Base-by-base conservation (phyloP, 2,329 filamentous ascomycete species). In the Alternaria dauci region DNA sequence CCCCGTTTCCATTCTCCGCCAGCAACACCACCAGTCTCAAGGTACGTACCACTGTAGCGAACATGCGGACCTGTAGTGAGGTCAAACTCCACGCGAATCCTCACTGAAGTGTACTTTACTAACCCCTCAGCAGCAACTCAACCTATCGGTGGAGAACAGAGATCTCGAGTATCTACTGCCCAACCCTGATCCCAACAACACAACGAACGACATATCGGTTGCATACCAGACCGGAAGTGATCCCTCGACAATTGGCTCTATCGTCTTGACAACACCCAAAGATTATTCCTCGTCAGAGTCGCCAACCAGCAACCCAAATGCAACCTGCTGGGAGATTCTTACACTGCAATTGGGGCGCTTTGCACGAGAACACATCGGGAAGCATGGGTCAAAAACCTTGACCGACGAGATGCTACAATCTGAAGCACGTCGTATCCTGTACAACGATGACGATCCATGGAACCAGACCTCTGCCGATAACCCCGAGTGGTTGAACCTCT, bases 391-490 rank as follows among this genome's bases (percentile, higher is more conserved):
- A 16, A 51, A 61, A 4, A 67, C 67, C 16, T 65, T 83, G 20
- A 83, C 81, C 1, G 84, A 86, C 61, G 81, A 82, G 18, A 81
- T 83, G 77, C 74, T 86, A 7, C 83, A 85, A 67, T 63, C 66
- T 4, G 76, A 84, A 55, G 80, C 83, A 2, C 76, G 83, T n/a
- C 70, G 72, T 38, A 81, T 85, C 20, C 59, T 85, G 5, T 86
- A 84, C 58, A 80, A 81, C 16, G 76, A 76, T 16, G 82, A 85
- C 41, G 83, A 85, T 55, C 67, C 76, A 8, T 85, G 82, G 82
- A 81, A 84, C 53, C 76, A 79, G 30, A 79, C 77, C 1, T 73
- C 76, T 12, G 77, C 76, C 16, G 76, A 79, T 38, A 79, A 79
- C 42, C 69, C 73, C 0, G 82, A 83, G 57, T 84, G 82, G 82